These are phyloP conservation scores for Pythium periplocum DNA, from an alignment of 352 stramenopile species.

Conservation along the genomic window DNA sequence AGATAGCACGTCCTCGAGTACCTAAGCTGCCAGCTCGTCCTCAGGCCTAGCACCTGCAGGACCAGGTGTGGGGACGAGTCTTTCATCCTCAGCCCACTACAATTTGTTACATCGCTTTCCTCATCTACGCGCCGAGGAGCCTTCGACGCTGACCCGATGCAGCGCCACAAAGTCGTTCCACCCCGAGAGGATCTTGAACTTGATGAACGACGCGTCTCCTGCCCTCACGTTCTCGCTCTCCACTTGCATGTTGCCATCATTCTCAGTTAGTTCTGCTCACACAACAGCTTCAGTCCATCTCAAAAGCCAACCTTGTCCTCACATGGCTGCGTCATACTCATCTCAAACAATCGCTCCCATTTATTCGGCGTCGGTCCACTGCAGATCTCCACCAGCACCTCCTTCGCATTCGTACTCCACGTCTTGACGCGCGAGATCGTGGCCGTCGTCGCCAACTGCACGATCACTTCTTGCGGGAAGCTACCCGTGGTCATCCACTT, in stretches of 20 bases:
- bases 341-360: slow-evolving; percentile 76
- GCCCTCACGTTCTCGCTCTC: slow-evolving; percentile 70
- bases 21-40: no score
- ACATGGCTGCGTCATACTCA: slow-evolving; percentile 29
- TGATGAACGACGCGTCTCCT: slow-evolving; percentile 74
- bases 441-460: slow-evolving; percentile 72
- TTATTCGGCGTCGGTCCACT: slow-evolving; percentile 63
- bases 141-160: slow-evolving; percentile 78
- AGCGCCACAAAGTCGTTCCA: slow-evolving; percentile 76
- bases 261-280: slow-evolving; percentile 59
- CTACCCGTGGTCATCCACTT: slow-evolving; percentile 82
- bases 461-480: slow-evolving; percentile 77
- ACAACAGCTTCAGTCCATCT: slow-evolving; percentile 3
- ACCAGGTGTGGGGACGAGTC: no score
- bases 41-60: no score
- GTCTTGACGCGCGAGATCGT: slow-evolving; percentile 77
- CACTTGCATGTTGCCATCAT: slow-evolving; percentile 77
- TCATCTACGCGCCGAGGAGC: slow-evolving; percentile 46
- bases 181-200: slow-evolving; percentile 80
- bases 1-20: no score
- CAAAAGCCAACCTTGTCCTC: not conserved
- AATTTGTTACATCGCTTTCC: slow-evolving; percentile 2
- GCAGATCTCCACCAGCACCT: slow-evolving; percentile 65
- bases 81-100: no score
- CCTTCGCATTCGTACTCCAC: slow-evolving; percentile 73